These are phyloP conservation scores for Lactarius pseudohatsudake DNA, from an alignment of 768 basidiomycete genomes.

Conservation along the genomic window DNA sequence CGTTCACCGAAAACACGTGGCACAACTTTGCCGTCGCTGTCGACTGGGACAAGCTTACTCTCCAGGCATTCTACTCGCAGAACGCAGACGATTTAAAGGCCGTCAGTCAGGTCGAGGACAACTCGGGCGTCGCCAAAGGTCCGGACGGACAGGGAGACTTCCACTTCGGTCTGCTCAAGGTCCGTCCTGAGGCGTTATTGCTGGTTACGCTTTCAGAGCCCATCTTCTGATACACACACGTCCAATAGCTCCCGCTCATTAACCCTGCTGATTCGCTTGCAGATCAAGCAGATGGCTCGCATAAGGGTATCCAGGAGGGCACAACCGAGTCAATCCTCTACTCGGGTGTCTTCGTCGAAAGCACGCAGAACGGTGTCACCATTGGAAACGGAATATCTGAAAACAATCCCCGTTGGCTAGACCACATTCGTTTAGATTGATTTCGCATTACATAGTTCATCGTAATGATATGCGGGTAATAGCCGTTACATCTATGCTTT, in stretches of 20 bases:
- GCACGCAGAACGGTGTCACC: conserved; percentile 35
- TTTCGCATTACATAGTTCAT: not conserved
- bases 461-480: not conserved
- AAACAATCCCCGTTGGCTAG: not conserved
- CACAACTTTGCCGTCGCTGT: conserved; percentile 62
- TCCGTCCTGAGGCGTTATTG: conserved; percentile 30
- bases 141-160: conserved; percentile 56
- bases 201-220: not conserved
- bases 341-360: conserved; percentile 60
- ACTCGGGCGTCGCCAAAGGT: conserved; percentile 42
- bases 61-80: conserved; percentile 52
- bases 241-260: conserved; percentile 51
- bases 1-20: conserved; percentile 47
- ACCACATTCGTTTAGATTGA: not conserved
- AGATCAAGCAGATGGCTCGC: conserved; percentile 55
- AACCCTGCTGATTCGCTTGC: conserved; percentile 45
- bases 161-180: conserved; percentile 62
- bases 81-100: conserved; percentile 40
- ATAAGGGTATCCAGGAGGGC: conserved; percentile 59
- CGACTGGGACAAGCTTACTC: conserved; percentile 52
- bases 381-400: conserved; percentile 33
- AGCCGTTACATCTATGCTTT: not conserved
- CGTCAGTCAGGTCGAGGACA: conserved; percentile 46
- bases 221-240: not conserved
- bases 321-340: conserved; percentile 53